A percentile compares a stretch with the other conserved stretches of the same genome.
phyloP scores from a whole-genome alignment of 1,284 basidiomycete genomes.

The Ceratobasidium sp. region DNA sequence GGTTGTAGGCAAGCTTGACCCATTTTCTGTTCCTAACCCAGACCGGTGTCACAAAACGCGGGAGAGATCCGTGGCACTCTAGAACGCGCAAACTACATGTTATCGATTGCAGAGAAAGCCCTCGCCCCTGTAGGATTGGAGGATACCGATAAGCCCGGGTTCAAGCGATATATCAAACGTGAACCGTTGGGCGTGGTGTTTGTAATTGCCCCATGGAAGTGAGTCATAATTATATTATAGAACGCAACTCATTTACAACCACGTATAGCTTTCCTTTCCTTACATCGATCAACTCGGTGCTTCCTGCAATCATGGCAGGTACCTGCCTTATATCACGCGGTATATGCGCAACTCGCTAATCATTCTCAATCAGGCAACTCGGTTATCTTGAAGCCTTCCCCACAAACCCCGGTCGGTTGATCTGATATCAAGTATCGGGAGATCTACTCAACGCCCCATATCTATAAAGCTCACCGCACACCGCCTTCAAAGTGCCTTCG shows the following conservation, averaged over 20 bases:
- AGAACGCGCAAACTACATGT: conserved; percentile 82
- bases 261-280: conserved; percentile 82
- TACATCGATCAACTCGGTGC: conserved; percentile 84
- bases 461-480: conserved; percentile 68
- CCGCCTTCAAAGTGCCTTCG: conserved; percentile 72
- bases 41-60: conserved; percentile 75
- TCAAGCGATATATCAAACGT: conserved; percentile 81
- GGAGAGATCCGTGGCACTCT: conserved; percentile 85
- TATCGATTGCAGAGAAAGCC: conserved; percentile 78
- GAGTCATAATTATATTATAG: conserved; percentile 49
- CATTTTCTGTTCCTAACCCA: conserved; percentile 50
- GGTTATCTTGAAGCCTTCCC: conserved; percentile 91
- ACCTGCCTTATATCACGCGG: background rate
- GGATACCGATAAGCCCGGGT: conserved; percentile 80
- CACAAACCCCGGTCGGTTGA: conserved; percentile 75
- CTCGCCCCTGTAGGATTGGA: conserved; percentile 78
- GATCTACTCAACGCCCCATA: background rate
- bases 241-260: conserved; percentile 26
- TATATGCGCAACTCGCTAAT: conserved; percentile 36
- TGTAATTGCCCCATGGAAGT: conserved; percentile 92
- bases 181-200: conserved; percentile 87
- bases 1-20: no score
- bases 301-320: conserved; percentile 81
- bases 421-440: background rate
- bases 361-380: conserved; percentile 67